Percentiles rank a stretch among this genome's conserved stretches.
phyloP scores from a whole-genome alignment of 768 basidiomycete species.

The Mycena albidolilacea region DNA sequence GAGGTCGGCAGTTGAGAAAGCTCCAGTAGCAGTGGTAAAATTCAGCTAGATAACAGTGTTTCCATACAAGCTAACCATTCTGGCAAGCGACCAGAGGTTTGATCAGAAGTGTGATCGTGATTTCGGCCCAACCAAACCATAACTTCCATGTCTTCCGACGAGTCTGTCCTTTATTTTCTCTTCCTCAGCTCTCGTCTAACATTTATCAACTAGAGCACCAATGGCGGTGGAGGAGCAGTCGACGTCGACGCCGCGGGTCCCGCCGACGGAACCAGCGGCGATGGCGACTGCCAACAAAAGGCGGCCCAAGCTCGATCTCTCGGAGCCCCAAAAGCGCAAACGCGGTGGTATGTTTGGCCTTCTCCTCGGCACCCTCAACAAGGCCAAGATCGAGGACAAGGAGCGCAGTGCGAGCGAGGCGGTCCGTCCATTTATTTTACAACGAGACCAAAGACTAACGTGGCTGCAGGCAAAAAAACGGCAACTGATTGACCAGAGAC shows the following conservation, averaged over 20 bases:
- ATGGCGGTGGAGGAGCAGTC: slow-evolving; percentile 53
- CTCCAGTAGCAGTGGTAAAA: too few relatives aligned
- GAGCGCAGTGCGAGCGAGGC: slow-evolving; percentile 89
- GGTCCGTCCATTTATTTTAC: slow-evolving; percentile 56
- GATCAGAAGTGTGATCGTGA: too few relatives aligned
- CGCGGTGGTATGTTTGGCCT: slow-evolving; percentile 91
- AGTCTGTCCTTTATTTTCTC: slow-evolving; percentile 53
- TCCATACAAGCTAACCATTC: too few relatives aligned
- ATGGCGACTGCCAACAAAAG: slow-evolving; percentile 65
- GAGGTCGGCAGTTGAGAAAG: too few relatives aligned
- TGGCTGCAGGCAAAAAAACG: slow-evolving; percentile 81
- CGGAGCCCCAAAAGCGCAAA: slow-evolving; percentile 75
- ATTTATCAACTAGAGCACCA: slow-evolving; percentile 44
- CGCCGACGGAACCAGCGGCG: slow-evolving; percentile 64
- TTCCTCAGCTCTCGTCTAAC: slow-evolving; percentile 1
- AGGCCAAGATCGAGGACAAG: slow-evolving; percentile 90
- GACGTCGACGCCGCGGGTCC: slow-evolving; percentile 33
- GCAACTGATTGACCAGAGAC: slow-evolving; percentile 85
- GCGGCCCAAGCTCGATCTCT: slow-evolving; percentile 82
- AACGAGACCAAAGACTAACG: slow-evolving; percentile 11
- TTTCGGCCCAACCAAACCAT: background rate
- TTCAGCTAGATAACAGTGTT: too few relatives aligned
- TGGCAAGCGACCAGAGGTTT: too few relatives aligned
- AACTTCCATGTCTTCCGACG: slow-evolving; percentile 64
- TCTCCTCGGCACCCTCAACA: slow-evolving; percentile 86